phyloP scores from a whole-genome alignment of 208 protist genomes.

The Trypanosoma lewisi region DNA sequence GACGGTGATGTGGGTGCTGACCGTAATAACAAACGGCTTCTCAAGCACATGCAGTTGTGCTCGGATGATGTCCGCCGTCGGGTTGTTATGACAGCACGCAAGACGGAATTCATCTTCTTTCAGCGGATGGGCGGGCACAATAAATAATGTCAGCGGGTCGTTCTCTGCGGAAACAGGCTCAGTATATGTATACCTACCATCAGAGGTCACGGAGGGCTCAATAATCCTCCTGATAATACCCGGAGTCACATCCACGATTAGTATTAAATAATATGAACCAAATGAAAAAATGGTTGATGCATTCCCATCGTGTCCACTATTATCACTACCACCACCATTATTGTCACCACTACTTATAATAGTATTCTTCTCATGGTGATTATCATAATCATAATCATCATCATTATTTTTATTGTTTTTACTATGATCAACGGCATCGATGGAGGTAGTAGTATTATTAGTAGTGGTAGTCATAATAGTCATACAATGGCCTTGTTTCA shows the following conservation, averaged over 20 bases:
- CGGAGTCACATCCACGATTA: constrained; percentile 30
- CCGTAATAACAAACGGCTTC: constrained; percentile 68
- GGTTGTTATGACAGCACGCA: constrained; percentile 63
- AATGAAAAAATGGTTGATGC: neutral
- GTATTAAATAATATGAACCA: constrained; percentile 19
- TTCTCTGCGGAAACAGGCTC: neutral
- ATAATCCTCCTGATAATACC: constrained; percentile 42
- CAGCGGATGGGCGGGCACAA: constrained; percentile 47
- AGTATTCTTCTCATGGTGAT: too few species aligned
- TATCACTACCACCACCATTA: neutral
- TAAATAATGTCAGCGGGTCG: constrained; percentile 24
- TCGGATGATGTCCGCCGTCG: constrained; percentile 14
- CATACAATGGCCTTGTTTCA: too few species aligned
- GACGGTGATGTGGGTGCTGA: constrained; percentile 43
- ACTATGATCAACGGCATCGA: neutral
- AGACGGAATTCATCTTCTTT: constrained; percentile 46
- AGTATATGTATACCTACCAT: neutral
- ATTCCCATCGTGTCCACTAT: neutral
- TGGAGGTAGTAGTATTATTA: neutral
- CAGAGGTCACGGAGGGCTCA: constrained; percentile 38
- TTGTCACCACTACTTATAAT: neutral
- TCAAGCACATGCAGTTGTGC: constrained; percentile 34
- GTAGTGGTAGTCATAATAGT: too few species aligned
- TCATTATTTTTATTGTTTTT: neutral
- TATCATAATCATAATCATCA: neutral